Base-by-base conservation (phyloP, 1,139 yeast genomes). In the Diutina catenulata region DNA sequence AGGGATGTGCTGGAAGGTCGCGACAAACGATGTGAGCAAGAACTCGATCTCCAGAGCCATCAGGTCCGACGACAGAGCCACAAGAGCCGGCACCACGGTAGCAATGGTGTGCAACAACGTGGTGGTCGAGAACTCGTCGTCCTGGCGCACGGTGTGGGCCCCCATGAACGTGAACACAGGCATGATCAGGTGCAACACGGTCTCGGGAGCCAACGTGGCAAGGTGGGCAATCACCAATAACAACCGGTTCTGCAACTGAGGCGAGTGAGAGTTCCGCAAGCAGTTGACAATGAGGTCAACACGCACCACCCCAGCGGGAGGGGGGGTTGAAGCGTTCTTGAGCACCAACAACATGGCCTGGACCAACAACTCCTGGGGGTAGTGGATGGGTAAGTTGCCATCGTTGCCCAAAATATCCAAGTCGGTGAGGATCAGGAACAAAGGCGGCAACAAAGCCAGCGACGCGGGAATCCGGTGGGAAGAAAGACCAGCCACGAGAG, bases 151-250 rank as follows among this genome's bases (percentile, higher is more conserved):
- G 10, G 97, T 87, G 51, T 87, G 94, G 23, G 97, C 95, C 41
- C 99, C 99, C 98, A 91, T 91, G 51, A 91, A 93, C 0, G 98
- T 93, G 64, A 91, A 91, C 40, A 91, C 88, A 15, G 99, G 98
- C 99, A 91, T 91, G 11, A 93, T 95, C 3, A 96, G 83, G 60
- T 93, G 97, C 45, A 93, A 66, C 28, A 91, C 87, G 29, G 82
- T 75, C 53, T 91, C 97, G 7, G 98, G 95, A 14, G 91, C 86
- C 41, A 88, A 62, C 1, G 87, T 67, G 0, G 97, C 97, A 48
- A 91, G 65, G 39, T 87, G 81, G 3, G 97, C 84, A 48, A 91
- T 78, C 15, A 91, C 88, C 45, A 91, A 62, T 43, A 91, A 64
- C 39, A 91, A 64, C 48, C 88, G 74, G 58, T 91, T 91, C 59